Conservation (phyloP, 129 eudicot genomes). For the Lactuca saligna region DNA sequence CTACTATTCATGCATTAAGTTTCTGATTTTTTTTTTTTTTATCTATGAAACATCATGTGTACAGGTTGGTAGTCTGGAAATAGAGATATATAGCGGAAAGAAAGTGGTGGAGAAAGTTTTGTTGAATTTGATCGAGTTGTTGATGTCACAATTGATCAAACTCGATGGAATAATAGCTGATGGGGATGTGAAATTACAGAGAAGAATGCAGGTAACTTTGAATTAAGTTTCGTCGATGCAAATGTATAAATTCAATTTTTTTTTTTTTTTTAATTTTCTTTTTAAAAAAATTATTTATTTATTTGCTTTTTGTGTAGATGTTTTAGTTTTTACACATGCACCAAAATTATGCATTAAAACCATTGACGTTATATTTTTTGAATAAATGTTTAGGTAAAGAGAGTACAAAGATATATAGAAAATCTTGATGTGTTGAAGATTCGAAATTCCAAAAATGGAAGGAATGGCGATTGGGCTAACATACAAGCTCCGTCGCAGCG, state of each 20-base stretch:
- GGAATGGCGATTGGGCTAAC: conserved; percentile 24
- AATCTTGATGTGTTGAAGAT: conserved; percentile 69
- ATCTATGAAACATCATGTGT: background rate
- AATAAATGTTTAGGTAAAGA: conserved; percentile 55
- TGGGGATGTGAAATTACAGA: conserved; percentile 68
- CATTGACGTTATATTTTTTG: background rate
- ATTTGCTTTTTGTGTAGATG: too few relatives aligned
- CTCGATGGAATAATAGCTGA: conserved; percentile 81
- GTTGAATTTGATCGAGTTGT: conserved; percentile 63
- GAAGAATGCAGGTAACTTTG: conserved; percentile 67
- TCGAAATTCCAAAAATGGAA: conserved; percentile 41
- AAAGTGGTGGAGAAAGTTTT: conserved; percentile 62
- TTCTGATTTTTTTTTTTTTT: conserved; percentile 8
- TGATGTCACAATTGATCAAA: conserved; percentile 79
- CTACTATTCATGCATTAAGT: background rate
- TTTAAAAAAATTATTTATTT: too few relatives aligned
- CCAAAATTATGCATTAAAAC: background rate
- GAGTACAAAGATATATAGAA: conserved; percentile 80
- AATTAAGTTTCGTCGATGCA: too few relatives aligned
- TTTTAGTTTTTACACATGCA: background rate
- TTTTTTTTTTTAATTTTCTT: too few relatives aligned
- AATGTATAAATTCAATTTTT: too few relatives aligned
- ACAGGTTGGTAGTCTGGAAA: conserved; percentile 66
- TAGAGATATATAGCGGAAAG: conserved; percentile 71
- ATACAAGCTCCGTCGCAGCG: conserved; percentile 25